Percentiles rank a stretch among this genome's conserved stretches.
These are phyloP conservation scores for Lolium multiflorum DNA, from an alignment of 176 grass and related monocot genomes.

Conservation along the genomic window DNA sequence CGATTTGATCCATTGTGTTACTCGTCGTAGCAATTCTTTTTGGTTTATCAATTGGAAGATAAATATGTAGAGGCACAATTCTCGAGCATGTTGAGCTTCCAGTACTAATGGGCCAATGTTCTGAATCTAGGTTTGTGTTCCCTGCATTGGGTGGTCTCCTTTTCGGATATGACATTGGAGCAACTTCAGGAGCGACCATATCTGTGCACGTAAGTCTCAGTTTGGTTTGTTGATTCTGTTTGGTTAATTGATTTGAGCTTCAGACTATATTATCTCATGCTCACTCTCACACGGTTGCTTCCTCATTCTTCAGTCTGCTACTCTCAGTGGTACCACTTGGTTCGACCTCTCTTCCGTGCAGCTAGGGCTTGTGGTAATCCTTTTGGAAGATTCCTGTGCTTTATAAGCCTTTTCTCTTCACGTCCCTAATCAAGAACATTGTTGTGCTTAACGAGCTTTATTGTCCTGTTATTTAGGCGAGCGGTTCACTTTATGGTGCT, in stretches of 20 bases:
- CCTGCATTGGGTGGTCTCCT: conserved; percentile 91
- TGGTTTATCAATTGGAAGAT: not conserved
- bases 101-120: conserved; percentile 34
- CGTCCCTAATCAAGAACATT: not conserved
- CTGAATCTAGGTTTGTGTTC: conserved; percentile 83
- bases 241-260: no score
- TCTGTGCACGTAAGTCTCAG: conserved; percentile 74
- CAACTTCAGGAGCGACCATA: conserved; percentile 89
- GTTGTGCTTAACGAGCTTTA: conserved; percentile 19
- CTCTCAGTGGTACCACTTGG: conserved; percentile 92
- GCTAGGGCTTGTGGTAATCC: conserved; percentile 89
- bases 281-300: conserved; percentile 31
- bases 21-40: not conserved
- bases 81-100: not conserved
- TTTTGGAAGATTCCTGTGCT: not conserved
- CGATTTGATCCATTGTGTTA: not conserved
- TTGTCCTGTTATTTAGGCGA: conserved; percentile 64
- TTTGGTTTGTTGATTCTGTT: not conserved
- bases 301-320: conserved; percentile 81
- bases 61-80: not conserved
- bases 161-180: conserved; percentile 93
- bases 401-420: not conserved
- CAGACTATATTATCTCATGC: not conserved
- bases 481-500: conserved; percentile 95
- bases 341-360: conserved; percentile 83